phyloP scores from a whole-genome alignment of 2,329 filamentous ascomycete genomes.

The Cryphonectria radicalis region DNA sequence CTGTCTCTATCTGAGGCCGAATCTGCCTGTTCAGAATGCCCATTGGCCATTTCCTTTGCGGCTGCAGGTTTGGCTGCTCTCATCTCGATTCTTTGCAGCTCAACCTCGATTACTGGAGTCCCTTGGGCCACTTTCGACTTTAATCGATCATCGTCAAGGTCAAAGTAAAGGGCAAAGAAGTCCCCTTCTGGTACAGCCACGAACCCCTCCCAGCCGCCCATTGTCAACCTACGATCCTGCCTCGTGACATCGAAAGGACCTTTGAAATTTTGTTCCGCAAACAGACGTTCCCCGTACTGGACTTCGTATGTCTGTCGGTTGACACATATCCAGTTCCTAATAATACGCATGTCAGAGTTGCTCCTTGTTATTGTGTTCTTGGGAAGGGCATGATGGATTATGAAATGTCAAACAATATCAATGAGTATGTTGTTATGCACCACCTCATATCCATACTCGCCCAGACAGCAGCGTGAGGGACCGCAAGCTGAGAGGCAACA shows the following conservation, averaged over 20 bases:
- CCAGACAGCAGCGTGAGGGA: not conserved
- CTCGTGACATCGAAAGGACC: slow-evolving; percentile 57
- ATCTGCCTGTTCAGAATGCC: not conserved
- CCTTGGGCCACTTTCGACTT: slow-evolving; percentile 49
- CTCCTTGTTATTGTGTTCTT: not conserved
- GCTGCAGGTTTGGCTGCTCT: slow-evolving; percentile 15
- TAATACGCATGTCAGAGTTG: not conserved
- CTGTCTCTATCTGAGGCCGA: not conserved
- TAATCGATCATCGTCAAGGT: slow-evolving; percentile 51
- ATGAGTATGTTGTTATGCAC: not conserved
- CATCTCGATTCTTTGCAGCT: slow-evolving; percentile 57
- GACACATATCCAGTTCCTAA: slow-evolving; percentile 53
- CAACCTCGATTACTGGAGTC: slow-evolving; percentile 58
- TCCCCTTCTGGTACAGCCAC: slow-evolving; percentile 50
- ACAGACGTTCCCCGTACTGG: slow-evolving; percentile 49
- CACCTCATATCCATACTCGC: not conserved
- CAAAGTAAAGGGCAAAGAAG: slow-evolving; percentile 54
- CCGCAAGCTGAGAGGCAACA: no score
- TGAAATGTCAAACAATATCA: no score
- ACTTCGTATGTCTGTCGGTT: slow-evolving; percentile 50
- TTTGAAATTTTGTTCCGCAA: slow-evolving; percentile 48
- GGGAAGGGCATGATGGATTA: not conserved
- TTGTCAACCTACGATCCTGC: slow-evolving; percentile 54
- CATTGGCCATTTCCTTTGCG: not conserved
- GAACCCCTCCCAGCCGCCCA: slow-evolving; percentile 56